A percentile compares a stretch with the other conserved stretches of the same genome.
These are phyloP conservation scores for Tribonema minus DNA, from an alignment of 108 stramenopile genomes.

Conservation along the genomic window DNA sequence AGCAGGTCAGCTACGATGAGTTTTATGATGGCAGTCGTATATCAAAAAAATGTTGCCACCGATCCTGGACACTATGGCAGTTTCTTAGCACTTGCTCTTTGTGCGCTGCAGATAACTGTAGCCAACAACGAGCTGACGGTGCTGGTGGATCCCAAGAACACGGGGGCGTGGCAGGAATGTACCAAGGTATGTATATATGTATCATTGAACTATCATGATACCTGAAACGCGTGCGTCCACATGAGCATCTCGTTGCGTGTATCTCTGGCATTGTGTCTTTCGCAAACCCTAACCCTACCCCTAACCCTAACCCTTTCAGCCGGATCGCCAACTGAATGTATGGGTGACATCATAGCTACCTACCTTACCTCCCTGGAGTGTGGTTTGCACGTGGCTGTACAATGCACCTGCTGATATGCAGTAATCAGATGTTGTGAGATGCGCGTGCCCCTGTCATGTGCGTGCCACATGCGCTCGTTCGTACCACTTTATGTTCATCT, in stretches of 20 bases:
- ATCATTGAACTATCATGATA: background rate
- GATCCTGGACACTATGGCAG: too few species aligned
- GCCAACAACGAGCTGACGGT: constrained; percentile 4
- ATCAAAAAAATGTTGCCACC: too few species aligned
- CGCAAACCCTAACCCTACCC: background rate
- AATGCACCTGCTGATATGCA: too few species aligned
- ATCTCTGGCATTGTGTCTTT: background rate
- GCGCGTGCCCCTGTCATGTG: too few species aligned
- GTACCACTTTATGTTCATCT: too few species aligned
- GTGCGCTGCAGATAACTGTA: background rate
- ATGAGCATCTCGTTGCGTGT: background rate
- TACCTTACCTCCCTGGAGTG: background rate
- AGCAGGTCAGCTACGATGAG: too few species aligned
- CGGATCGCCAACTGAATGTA: background rate
- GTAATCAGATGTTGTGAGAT: too few species aligned
- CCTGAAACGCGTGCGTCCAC: too few species aligned
- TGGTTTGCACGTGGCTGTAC: too few species aligned
- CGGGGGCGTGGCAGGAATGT: constrained; percentile 15
- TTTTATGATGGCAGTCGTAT: too few species aligned
- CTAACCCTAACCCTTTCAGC: background rate
- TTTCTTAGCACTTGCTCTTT: background rate
- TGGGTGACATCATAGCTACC: background rate
- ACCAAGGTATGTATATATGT: background rate
- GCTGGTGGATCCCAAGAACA: constrained; percentile 17
- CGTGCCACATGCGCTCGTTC: too few species aligned